These are phyloP conservation scores for Fusarium xyrophilum DNA, from an alignment of 2,329 filamentous ascomycete genomes.

Conservation along the genomic window DNA sequence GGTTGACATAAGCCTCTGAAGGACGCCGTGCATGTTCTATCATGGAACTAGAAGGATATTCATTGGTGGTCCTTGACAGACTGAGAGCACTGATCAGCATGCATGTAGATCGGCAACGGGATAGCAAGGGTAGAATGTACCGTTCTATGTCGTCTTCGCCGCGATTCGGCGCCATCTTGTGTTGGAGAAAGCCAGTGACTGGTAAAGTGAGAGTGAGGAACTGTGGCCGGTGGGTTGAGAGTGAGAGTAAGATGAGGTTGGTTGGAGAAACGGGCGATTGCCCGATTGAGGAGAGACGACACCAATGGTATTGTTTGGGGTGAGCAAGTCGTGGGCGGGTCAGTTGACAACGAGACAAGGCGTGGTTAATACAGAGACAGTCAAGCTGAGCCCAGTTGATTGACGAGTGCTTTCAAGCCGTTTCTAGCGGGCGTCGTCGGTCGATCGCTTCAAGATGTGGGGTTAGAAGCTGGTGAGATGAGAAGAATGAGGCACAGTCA, in stretches of 20 bases:
- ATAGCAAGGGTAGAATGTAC: slow-evolving; percentile 24
- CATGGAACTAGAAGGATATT: slow-evolving; percentile 42
- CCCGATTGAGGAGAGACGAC: neutral
- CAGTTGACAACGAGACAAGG: neutral
- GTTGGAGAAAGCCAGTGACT: slow-evolving; percentile 10
- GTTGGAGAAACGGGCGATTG: slow-evolving; percentile 6
- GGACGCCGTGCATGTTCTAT: slow-evolving; percentile 48
- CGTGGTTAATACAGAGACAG: slow-evolving; percentile 4
- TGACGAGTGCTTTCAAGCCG: slow-evolving; percentile 2
- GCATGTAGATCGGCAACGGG: neutral
- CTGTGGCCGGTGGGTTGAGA: neutral
- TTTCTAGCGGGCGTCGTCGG: slow-evolving; percentile 26
- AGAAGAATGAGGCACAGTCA: slow-evolving; percentile 22
- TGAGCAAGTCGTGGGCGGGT: no score
- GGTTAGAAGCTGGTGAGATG: slow-evolving; percentile 26
- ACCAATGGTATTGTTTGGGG: neutral
- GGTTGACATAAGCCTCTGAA: slow-evolving; percentile 49
- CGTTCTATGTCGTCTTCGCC: slow-evolving; percentile 41
- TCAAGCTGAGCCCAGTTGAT: slow-evolving; percentile 5
- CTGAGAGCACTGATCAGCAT: slow-evolving; percentile 30
- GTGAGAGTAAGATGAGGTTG: neutral
- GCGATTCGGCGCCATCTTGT: slow-evolving; percentile 35
- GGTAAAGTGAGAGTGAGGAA: neutral
- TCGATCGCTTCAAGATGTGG: slow-evolving; percentile 25
- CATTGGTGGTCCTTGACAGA: slow-evolving; percentile 37